Base-by-base conservation (phyloP, 768 basidiomycete species). In the Suillus subalutaceus region DNA sequence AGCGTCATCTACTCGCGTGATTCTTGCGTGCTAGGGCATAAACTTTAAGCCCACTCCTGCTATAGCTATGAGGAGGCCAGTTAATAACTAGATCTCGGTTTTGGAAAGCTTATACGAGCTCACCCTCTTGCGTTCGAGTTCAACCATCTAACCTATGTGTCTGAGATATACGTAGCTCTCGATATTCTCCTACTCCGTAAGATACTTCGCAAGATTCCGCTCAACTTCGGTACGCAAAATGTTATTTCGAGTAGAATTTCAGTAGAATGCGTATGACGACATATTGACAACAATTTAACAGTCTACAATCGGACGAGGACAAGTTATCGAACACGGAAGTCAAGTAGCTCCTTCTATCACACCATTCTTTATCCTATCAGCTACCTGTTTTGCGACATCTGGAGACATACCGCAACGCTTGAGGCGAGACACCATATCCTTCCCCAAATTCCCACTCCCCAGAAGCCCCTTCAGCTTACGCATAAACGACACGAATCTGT, bases 331-430 rank as follows among this genome's bases (percentile, higher is more conserved):
- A 30, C 15, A 52, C 23, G 48, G 12, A 40, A 40, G 38, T 40
- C 4, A 40, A 40, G 48, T 5, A 26, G 12, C 10, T 43, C 18
- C 16, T 43, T 41, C 41, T 41, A 16, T 2, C 15, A 15, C 6
- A 10, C 12, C 41, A 16, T 13, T 15, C 41, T 16, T 41, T 12
- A 41, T 41, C 6, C 41, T 41, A 41, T 41, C 41, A 41, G 6
- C 41, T 6, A 75, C 67, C 16, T 68, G 71, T 10, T 70, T 67
- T 4, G 75, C 75, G 0, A 77, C 64, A 7, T 75, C 75, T 15
- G 65, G 16, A 5, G 73, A 72, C 20, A 75, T 23, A 9, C 55
- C 57, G 50, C 75, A 77, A 53, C 72, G 72, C 48, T 73, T 73
- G 70, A 75, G 41, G 41, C 41, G 41, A 65, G 41, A 74, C 58